phyloP scores from a whole-genome alignment of 129 eudicot genomes.

The Arctium minus region DNA sequence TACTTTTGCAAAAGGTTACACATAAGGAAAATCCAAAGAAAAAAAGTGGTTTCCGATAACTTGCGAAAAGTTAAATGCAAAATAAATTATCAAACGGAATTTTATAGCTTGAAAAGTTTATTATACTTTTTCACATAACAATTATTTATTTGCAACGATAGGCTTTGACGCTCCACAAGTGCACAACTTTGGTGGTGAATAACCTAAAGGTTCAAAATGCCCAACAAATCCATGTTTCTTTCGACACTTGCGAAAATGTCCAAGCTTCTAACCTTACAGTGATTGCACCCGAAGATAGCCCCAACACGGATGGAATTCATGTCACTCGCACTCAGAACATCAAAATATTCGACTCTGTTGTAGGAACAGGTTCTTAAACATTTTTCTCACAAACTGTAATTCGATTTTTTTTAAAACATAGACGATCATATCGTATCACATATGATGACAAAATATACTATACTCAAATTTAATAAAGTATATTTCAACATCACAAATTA shows the following conservation, averaged over 20 bases:
- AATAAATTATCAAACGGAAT: background rate
- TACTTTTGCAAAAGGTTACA: too few species aligned
- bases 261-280: slow-evolving; percentile 44
- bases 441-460: background rate
- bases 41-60: background rate
- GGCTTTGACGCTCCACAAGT: slow-evolving; percentile 74
- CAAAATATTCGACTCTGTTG: slow-evolving; percentile 31
- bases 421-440: background rate
- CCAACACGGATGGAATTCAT: slow-evolving; percentile 94
- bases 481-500: background rate
- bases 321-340: slow-evolving; percentile 57
- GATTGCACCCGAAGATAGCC: slow-evolving; percentile 66
- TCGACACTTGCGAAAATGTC: slow-evolving; percentile 54
- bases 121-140: background rate
- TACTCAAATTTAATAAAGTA: background rate
- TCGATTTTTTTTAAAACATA: background rate
- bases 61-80: background rate
- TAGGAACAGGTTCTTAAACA: slow-evolving; percentile 57
- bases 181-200: slow-evolving; percentile 50
- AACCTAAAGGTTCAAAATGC: slow-evolving; percentile 55
- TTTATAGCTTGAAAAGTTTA: background rate
- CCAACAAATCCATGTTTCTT: slow-evolving; percentile 68
- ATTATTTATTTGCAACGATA: slow-evolving; percentile 20
- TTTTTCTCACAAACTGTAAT: background rate
- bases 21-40: background rate